Evolutionary conservation across 805 yeast genomes (phyloP), one percentile per base, ranked within the genome.

Genomic region (Zygoascus biomembranicola): DNA sequence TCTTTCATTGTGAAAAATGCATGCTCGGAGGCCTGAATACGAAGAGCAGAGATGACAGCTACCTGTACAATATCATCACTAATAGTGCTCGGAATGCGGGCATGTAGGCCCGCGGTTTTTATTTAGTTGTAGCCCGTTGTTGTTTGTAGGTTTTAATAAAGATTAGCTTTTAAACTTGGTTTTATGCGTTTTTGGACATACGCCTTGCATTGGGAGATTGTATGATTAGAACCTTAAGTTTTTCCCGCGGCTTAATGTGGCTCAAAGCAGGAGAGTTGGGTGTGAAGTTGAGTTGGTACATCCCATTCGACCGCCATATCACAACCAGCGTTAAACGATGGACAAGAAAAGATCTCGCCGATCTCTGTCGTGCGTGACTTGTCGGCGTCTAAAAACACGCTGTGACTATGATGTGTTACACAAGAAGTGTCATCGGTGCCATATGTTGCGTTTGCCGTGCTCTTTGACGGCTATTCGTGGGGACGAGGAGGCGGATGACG

Each of bases 361-460:
- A 69, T 0, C 72, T 69, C 39, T 78, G 72, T 63, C 73, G 8
- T 81, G 86, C 63, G 69, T 69, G 13, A 69, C 73, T 14, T 81
- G 86, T 57, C 69, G 84, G 13, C 77, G 73, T 60, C 70, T 79
- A 55, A 81, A 81, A 61, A 80, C 85, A 1, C 71, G 83, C 54
- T 81, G 86, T 63, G 82, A 77, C 54, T 74, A 72, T 57, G 78
- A 76, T 43, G 71, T 73, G 0, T 60, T 66, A 1, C 61, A 63
- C 11, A 73, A 71, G 4, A 73, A 73, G 57, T 81, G 85, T 58
- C 78, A 77, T 53, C 68, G 84, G 31, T 81, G 86, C 57, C 68
- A 66, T 44, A 71, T 79, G 31, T 60, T 80, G 42, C 64, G 74
- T 44, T 59, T 79, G 8, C 72, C 69, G 0, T 81, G 86, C 56